phyloP scores from a whole-genome alignment of 495 filamentous ascomycete genomes.

The Parathielavia appendiculata region DNA sequence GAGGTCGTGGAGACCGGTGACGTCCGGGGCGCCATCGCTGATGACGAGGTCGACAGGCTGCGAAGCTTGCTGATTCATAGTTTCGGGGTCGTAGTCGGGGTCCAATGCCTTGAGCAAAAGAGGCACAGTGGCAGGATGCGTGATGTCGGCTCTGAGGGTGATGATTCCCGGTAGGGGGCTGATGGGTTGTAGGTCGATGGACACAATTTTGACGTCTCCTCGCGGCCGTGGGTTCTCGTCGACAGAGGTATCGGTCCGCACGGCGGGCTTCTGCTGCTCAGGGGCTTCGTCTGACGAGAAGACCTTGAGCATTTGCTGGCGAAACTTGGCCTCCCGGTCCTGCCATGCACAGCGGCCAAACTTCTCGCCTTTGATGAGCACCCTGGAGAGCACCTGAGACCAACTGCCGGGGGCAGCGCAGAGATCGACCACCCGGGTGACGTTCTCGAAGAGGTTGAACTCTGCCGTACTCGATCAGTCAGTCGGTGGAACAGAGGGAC shows the following conservation, averaged over 20 bases:
- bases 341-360: constrained; percentile 81
- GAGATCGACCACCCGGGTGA: constrained; percentile 91
- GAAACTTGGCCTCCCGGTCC: constrained; percentile 63
- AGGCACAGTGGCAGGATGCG: constrained; percentile 89
- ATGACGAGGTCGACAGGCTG: constrained; percentile 87
- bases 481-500: background rate
- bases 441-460: constrained; percentile 83
- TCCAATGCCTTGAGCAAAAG: constrained; percentile 80
- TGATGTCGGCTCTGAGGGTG: constrained; percentile 90
- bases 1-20: constrained; percentile 92
- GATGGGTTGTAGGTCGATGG: constrained; percentile 95
- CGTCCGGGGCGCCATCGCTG: constrained; percentile 92
- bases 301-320: constrained; percentile 50
- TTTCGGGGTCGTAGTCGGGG: constrained; percentile 58
- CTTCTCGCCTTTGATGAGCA: constrained; percentile 86
- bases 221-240: constrained; percentile 46
- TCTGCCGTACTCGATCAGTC: constrained; percentile 38
- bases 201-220: constrained; percentile 83
- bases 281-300: constrained; percentile 29
- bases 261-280: constrained; percentile 18
- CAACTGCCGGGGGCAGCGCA: constrained; percentile 95
- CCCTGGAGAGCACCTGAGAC: constrained; percentile 90
- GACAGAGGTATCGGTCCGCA: constrained; percentile 1
- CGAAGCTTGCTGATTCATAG: constrained; percentile 44
- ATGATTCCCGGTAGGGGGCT: constrained; percentile 86